A percentile compares a stretch with the other conserved stretches of the same genome.
These are phyloP conservation scores for Metschnikowia kunwiensis DNA, from an alignment of 805 yeast species.

Conservation along the genomic window DNA sequence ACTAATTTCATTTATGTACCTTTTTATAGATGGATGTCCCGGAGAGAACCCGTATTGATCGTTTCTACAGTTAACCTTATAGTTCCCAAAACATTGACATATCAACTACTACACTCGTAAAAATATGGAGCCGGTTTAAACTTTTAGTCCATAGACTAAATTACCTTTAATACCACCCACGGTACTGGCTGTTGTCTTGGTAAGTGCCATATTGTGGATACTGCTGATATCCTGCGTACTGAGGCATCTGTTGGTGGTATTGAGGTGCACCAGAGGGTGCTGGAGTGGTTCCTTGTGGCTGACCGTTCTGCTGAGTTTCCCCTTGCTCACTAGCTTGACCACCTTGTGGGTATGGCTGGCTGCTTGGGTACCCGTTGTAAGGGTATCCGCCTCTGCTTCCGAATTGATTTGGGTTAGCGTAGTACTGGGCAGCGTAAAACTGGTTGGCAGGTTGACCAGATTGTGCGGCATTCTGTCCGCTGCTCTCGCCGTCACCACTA, in stretches of 20 bases:
- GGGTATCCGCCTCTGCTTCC: conserved; percentile 24
- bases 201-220: conserved; percentile 46
- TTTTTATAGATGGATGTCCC: not conserved
- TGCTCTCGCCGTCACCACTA: conserved; percentile 13
- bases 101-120: conserved; percentile 6
- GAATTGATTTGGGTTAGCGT: conserved; percentile 21
- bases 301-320: conserved; percentile 22
- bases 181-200: conserved; percentile 42
- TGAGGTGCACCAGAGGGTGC: conserved; percentile 21
- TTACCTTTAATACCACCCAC: conserved; percentile 42
- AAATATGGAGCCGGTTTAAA: conserved; percentile 3
- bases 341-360: conserved; percentile 19
- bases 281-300: conserved; percentile 21
- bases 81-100: no score
- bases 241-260: conserved; percentile 39
- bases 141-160: not conserved
- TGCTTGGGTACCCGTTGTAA: conserved; percentile 20
- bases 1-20: no score
- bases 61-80: no score
- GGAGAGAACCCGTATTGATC: not conserved
- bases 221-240: conserved; percentile 46
- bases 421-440: conserved; percentile 19
- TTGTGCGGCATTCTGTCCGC: conserved; percentile 15
- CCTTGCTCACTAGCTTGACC: conserved; percentile 16
- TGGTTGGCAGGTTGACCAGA: conserved; percentile 18